Base-by-base conservation (phyloP, 2,329 filamentous ascomycete genomes). In the Didymosphaeria variabile region DNA sequence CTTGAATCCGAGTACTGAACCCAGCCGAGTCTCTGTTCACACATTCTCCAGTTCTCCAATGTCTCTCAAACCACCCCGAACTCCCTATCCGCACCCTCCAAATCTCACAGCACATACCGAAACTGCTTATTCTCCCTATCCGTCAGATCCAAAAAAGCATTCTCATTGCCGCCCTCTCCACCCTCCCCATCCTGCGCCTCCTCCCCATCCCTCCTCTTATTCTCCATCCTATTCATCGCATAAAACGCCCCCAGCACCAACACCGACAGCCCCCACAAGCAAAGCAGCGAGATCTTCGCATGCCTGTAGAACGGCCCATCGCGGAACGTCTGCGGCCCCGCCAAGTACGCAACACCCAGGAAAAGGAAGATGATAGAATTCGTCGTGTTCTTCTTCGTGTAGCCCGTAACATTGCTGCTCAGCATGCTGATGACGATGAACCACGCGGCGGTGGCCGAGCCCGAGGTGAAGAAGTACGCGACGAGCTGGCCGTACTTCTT, bases 391-490 rank as follows among this genome's bases (percentile, higher is more conserved):
- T 52, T 58, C 55, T 52, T 58, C 44, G 56, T 58, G 12, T 19
- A 52, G 6, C 46, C 53, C 29, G 56, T 53, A 19, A 60, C 52
- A 34, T 60, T 57, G 17, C 21, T 49, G 32, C n/a, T 40, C n/a
- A 60, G 23, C 52, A 56, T 60, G 44, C 21, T 21, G 51, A 60
- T 60, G 42, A 60, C 52, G 31, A 60, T 52, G 36, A 51, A 57
- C 58, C 58, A 57, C 7, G 45, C 52, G 8, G 58, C 56, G 5
- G 52, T 42, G 26, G 31, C 40, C 3, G 51, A 56, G 26, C 58
- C 58, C 32, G 15, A 40, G 51, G 55, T 60, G 58, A 60, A 60
- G 52, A 60, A 60, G 58, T 60, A 60, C 3, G 58, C 53, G 29
- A 60, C 53, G 29, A 60, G 52, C 29, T 60, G 58, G 29, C 58